Evolutionary conservation across 768 basidiomycete genomes (phyloP).

Genomic region (Termitomyces sp.): DNA sequence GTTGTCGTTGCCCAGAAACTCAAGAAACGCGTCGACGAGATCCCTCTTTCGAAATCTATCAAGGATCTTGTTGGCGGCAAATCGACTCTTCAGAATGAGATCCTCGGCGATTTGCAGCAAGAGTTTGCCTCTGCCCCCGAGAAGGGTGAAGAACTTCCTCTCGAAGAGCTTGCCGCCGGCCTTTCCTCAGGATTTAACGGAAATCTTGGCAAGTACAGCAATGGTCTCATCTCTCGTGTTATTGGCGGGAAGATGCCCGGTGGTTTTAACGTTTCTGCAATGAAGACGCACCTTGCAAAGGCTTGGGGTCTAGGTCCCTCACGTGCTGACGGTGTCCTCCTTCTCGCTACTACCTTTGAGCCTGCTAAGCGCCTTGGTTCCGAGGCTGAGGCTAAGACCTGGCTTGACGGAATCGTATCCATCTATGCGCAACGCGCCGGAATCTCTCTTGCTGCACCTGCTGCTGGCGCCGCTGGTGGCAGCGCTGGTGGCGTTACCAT

Average conservation of each 20-base stretch:
- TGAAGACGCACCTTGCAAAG: slow-evolving; percentile 86
- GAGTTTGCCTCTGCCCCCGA: slow-evolving; percentile 95
- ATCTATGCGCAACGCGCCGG: slow-evolving; percentile 88
- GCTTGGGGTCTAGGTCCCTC: slow-evolving; percentile 92
- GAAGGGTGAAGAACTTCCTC: slow-evolving; percentile 96
- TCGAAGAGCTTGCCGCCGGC: slow-evolving; percentile 91
- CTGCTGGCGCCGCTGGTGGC: slow-evolving; percentile 56
- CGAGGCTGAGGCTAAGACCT: slow-evolving; percentile 89
- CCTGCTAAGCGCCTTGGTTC: slow-evolving; percentile 90
- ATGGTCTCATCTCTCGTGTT: slow-evolving; percentile 84
- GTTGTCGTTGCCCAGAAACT: slow-evolving; percentile 95
- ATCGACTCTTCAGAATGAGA: slow-evolving; percentile 98
- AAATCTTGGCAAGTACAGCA: slow-evolving; percentile 87
- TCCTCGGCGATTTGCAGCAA: slow-evolving; percentile 92
- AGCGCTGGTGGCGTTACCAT: slow-evolving; percentile 77
- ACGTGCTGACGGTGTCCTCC: slow-evolving; percentile 85
- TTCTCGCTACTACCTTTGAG: slow-evolving; percentile 89
- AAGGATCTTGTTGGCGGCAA: slow-evolving; percentile 99
- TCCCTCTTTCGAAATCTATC: slow-evolving; percentile 90
- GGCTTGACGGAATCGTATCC: slow-evolving; percentile 83
- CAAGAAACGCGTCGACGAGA: slow-evolving; percentile 89
- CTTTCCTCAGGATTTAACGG: slow-evolving; percentile 79
- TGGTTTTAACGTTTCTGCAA: slow-evolving; percentile 91
- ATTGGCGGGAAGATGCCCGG: slow-evolving; percentile 98
- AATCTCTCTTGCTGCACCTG: slow-evolving; percentile 72